phyloP scores from a whole-genome alignment of 768 basidiomycete species.

The Rhizopogon salebrosus region DNA sequence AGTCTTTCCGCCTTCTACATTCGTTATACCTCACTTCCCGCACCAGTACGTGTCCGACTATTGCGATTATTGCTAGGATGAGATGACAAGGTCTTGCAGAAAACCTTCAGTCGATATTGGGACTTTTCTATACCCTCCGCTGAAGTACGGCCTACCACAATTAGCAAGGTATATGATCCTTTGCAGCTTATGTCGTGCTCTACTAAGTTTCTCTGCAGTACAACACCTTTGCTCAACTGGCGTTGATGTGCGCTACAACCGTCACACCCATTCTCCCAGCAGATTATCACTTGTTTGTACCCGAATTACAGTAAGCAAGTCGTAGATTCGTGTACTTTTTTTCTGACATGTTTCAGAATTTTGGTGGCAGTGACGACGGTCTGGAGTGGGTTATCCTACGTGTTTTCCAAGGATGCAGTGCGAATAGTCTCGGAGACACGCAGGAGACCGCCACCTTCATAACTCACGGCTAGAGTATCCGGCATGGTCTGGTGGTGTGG shows the following conservation, averaged over 20 bases:
- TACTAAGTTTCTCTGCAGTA: slow-evolving; percentile 40
- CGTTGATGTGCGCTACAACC: slow-evolving; percentile 87
- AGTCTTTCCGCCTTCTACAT: slow-evolving; percentile 90
- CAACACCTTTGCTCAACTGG: slow-evolving; percentile 89
- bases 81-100: slow-evolving; percentile 38
- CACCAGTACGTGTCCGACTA: slow-evolving; percentile 49
- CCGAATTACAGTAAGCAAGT: slow-evolving; percentile 66
- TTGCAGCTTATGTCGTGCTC: background rate
- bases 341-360: slow-evolving; percentile 44
- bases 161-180: slow-evolving; percentile 68
- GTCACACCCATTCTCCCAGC: slow-evolving; percentile 71
- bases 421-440: slow-evolving; percentile 44
- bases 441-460: slow-evolving; percentile 24
- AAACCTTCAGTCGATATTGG: slow-evolving; percentile 93
- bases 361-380: slow-evolving; percentile 87
- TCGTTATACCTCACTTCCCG: slow-evolving; percentile 83
- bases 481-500: background rate
- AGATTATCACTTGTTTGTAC: slow-evolving; percentile 50
- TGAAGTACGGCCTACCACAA: slow-evolving; percentile 88
- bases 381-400: slow-evolving; percentile 84
- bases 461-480: background rate
- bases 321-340: background rate
- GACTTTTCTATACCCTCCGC: slow-evolving; percentile 94
- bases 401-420: slow-evolving; percentile 73
- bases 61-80: background rate